Evolutionary conservation across 129 eudicot species (phyloP), one percentile per base, ranked within the genome.

Genomic region (Pulicaria dysenterica): DNA sequence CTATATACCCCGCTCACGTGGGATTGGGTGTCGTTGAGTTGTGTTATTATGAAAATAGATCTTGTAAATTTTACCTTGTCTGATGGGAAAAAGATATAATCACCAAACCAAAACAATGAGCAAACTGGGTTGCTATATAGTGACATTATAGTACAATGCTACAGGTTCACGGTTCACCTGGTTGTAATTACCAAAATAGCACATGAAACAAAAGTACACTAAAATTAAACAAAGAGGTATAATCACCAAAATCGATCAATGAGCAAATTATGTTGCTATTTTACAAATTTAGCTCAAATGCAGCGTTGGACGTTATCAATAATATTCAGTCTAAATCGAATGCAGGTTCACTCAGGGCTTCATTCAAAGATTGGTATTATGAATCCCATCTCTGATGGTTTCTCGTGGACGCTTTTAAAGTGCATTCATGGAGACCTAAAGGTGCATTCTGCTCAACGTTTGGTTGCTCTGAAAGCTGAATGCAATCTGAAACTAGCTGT

Each of bases 401-500:
- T 76, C 73, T 86, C 91, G n/a, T 94, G 99, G 96, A 84, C 91
- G 7, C 84, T 90, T 63, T 80, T 94, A 73, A 81, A 81, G 82
- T 94, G 96, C 80, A 94, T 94, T 82, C 88, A 85, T 65, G 92
- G 95, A 8, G 99, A 94, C 77, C 87, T 87, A 57, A 90, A 84
- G 69, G 81, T 84, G 47, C 86, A 88, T 75, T 86, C 95, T 14
- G 82, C 84, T 54, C 91, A 84, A 51, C 84, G 81, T 10, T 79
- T 83, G 56, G 87, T 91, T 77, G 96, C 99, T 59, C 67, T 90
- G 66, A 90, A 82, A 83, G 97, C 97, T 59, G 97, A 90, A 77
- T 94, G 97, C 94, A 94, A 94, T 82, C 72, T 89, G 70, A 94
- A 94, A 73, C 75, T 94, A 78, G 97, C 99, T 60, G 99, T 94